These are phyloP conservation scores for Ophiosphaerella korrae DNA, from an alignment of 2,329 filamentous ascomycete species.

Conservation along the genomic window DNA sequence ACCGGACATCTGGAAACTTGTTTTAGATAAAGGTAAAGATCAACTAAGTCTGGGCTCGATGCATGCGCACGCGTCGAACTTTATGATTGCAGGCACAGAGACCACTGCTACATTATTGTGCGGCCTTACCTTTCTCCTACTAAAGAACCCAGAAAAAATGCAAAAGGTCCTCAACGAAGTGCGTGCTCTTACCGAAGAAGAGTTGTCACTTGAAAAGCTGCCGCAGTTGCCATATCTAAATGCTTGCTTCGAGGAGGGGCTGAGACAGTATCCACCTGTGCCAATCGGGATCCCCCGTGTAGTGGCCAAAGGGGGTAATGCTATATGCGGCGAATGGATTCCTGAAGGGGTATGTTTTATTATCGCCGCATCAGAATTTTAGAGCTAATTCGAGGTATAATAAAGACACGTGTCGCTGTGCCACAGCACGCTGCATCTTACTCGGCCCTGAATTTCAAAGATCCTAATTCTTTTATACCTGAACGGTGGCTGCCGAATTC, in stretches of 20 bases:
- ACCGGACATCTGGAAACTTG: constrained; percentile 43
- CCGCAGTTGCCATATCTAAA: constrained; percentile 31
- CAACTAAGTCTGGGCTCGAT: constrained; percentile 32
- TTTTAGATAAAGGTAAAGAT: constrained; percentile 17
- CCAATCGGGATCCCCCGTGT: constrained; percentile 33
- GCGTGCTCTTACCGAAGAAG: constrained; percentile 8
- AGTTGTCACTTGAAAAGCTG: constrained; percentile 33
- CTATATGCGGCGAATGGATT: constrained; percentile 1
- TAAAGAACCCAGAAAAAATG: constrained; percentile 18
- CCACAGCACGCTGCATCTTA: constrained; percentile 23
- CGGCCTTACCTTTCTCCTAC: constrained; percentile 39
- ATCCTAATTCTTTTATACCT: constrained; percentile 28
- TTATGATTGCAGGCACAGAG: constrained; percentile 32
- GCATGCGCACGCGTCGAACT: constrained; percentile 18
- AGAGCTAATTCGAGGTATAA: not conserved
- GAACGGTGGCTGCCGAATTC: constrained; percentile 31
- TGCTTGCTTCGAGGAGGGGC: constrained; percentile 43
- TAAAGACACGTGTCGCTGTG: constrained; percentile 1
- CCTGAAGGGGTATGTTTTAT: not conserved
- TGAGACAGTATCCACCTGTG: constrained; percentile 47
- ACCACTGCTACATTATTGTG: constrained; percentile 32
- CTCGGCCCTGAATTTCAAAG: constrained; percentile 24
- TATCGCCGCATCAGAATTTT: not conserved
- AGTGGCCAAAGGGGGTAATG: not conserved
- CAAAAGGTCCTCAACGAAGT: constrained; percentile 15